These are phyloP conservation scores for Kazachstania martiniae DNA, from an alignment of 805 yeast species.

Conservation along the genomic window DNA sequence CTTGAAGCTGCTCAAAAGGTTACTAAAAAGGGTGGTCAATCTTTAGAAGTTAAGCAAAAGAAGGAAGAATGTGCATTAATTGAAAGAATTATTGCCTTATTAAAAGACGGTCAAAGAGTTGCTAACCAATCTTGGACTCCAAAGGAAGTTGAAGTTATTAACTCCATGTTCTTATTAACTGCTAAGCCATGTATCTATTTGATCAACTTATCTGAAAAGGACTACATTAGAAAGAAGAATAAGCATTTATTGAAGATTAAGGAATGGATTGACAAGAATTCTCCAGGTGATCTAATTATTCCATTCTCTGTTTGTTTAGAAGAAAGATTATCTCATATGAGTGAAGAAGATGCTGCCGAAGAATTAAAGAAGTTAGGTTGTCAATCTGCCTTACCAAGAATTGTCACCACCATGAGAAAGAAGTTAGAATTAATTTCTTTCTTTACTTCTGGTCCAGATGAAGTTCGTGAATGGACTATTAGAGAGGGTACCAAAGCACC, in stretches of 20 bases:
- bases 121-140: constrained; percentile 80
- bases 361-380: constrained; percentile 69
- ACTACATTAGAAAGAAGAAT: constrained; percentile 80
- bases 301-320: constrained; percentile 91
- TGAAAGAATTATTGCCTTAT: constrained; percentile 58
- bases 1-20: constrained; percentile 68
- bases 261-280: constrained; percentile 72
- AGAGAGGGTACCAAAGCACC: constrained; percentile 90
- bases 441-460: constrained; percentile 94
- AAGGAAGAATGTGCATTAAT: constrained; percentile 75
- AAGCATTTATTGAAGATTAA: constrained; percentile 72
- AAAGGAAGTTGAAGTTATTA: constrained; percentile 86
- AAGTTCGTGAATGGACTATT: constrained; percentile 97
- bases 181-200: constrained; percentile 94
- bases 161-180: constrained; percentile 75
- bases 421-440: constrained; percentile 80
- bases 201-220: constrained; percentile 81
- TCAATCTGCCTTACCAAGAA: constrained; percentile 72
- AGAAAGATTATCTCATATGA: constrained; percentile 81
- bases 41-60: constrained; percentile 79
- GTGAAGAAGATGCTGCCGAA: constrained; percentile 69
- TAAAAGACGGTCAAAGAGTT: constrained; percentile 80
- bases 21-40: constrained; percentile 81
- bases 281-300: constrained; percentile 84
- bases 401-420: constrained; percentile 77